Evolutionary conservation across 768 basidiomycete species (phyloP).

Genomic region (Panaeolus cyanescens): DNA sequence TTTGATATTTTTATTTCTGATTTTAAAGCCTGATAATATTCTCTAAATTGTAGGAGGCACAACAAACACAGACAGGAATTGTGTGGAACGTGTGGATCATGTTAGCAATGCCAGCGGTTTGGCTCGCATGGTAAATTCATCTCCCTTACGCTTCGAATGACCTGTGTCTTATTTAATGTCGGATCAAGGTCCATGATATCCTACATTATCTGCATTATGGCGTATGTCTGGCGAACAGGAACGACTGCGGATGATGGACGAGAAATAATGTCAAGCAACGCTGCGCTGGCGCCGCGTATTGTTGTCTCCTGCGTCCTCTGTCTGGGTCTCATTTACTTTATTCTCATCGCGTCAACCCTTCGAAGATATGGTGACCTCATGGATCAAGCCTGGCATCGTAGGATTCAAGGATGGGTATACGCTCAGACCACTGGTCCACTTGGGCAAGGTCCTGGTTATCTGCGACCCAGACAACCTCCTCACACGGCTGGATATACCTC

Average conservation of each 20-base stretch:
- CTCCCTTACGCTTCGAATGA: too few relatives aligned
- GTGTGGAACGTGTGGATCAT: constrained; percentile 72
- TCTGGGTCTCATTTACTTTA: constrained; percentile 55
- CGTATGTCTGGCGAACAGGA: constrained; percentile 62
- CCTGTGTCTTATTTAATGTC: background rate
- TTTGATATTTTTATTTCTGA: background rate
- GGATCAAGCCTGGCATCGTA: constrained; percentile 34
- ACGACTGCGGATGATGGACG: constrained; percentile 29
- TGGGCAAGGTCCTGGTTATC: background rate
- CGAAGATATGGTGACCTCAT: constrained; percentile 48
- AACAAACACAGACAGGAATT: constrained; percentile 28
- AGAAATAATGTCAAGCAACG: constrained; percentile 24
- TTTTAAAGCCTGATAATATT: background rate
- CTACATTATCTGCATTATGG: constrained; percentile 57
- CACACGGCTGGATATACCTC: background rate
- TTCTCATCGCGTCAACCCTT: constrained; percentile 54
- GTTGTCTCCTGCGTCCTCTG: constrained; percentile 46
- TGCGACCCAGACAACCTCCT: background rate
- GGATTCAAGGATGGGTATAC: constrained; percentile 25
- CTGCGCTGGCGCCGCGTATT: constrained; percentile 39
- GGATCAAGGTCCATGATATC: constrained; percentile 47
- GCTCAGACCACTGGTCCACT: background rate
- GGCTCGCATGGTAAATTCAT: constrained; percentile 52
- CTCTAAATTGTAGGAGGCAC: constrained; percentile 50
- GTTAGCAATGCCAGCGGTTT: constrained; percentile 62